A percentile compares a stretch with the other conserved stretches of the same genome.
Conservation (phyloP, 306 rosid species). For the Gillenia trifoliata region DNA sequence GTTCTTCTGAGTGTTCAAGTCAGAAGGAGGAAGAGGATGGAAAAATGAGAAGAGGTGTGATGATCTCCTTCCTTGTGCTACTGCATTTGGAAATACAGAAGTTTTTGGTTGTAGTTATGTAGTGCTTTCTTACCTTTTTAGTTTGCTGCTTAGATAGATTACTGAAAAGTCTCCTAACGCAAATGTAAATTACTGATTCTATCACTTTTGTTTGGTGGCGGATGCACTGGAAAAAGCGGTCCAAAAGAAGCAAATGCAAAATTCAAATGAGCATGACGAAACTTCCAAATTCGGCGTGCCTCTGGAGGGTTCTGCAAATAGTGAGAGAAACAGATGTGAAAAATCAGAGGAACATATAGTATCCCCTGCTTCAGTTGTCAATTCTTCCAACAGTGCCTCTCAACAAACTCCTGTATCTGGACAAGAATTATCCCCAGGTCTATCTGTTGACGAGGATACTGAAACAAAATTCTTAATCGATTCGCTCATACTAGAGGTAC, state of each 20-base stretch:
- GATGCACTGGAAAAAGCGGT: not conserved
- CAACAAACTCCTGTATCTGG: not conserved
- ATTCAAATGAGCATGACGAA: constrained; percentile 5
- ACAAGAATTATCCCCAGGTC: not conserved
- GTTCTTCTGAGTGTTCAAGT: constrained; percentile 26
- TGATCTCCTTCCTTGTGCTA: not conserved
- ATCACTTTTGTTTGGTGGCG: constrained; percentile 10
- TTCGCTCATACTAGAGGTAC: not conserved
- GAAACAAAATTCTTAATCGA: not conserved
- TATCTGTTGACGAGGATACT: not conserved
- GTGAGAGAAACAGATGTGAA: constrained; percentile 3
- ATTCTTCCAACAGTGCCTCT: not conserved
- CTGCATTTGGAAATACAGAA: constrained; percentile 4
- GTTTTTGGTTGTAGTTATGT: not conserved
- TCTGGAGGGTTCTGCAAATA: not conserved
- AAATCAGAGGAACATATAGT: constrained; percentile 5
- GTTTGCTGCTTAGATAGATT: not conserved
- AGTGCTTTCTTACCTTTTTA: constrained; percentile 5
- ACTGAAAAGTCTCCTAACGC: constrained; percentile 1
- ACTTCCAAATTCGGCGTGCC: not conserved
- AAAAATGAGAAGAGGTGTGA: constrained; percentile 11
- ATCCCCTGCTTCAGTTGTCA: constrained; percentile 12
- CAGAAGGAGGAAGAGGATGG: constrained; percentile 15
- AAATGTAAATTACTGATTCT: not conserved
- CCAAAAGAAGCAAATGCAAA: constrained; percentile 2